Base-by-base conservation (phyloP, 345 rosid species). In the Eucalyptus erythrocorys region DNA sequence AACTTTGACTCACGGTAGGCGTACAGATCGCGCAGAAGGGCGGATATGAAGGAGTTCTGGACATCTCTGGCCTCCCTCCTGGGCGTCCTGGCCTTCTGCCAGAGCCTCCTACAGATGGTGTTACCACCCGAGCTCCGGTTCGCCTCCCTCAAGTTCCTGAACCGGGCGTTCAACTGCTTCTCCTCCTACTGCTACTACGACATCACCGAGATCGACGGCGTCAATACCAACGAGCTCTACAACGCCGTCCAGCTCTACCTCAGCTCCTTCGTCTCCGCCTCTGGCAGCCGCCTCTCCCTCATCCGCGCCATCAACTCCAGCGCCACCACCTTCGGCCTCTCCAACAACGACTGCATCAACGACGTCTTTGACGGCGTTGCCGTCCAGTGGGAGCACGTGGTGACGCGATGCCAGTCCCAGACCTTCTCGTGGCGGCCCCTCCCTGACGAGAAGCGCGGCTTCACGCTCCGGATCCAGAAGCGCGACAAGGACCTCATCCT, bases 181-280 rank as follows among this genome's bases (percentile, higher is more conserved):
- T 57, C 64, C 30, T 57, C 14, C n/a, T 26, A 26, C 64, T 57
- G 96, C 76, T 96, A 94, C 95, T 95, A 93, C 87, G 99, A 97
- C 91, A 95, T 97, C 86, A 95, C 98, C 0, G 98, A 97, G 90
- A 95, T 96, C 81, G 98, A 97, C 89, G 99, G 99, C 55, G 97
- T 97, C 26, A 97, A 97, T 95, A 96, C 99, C 90, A 96, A 97
- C 95, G 99, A 95, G 82, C 99, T 97, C 88, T 97, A 97, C 94
- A 94, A 93, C 95, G 99, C 99, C 21, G 97, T 95, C 88, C 99
- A 97, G 92, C 97, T 97, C 48, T 97, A 97, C 92, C 89, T 97
- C 1, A 95, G 97, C 94, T 93, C 97, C 66, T 94, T 93, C 42
- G 94, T 92, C 40, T 95, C 97, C 55, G 89, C 14, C 64, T 55